Evolutionary conservation across 768 basidiomycete genomes (phyloP).

Genomic region (Suillus tomentosus): DNA sequence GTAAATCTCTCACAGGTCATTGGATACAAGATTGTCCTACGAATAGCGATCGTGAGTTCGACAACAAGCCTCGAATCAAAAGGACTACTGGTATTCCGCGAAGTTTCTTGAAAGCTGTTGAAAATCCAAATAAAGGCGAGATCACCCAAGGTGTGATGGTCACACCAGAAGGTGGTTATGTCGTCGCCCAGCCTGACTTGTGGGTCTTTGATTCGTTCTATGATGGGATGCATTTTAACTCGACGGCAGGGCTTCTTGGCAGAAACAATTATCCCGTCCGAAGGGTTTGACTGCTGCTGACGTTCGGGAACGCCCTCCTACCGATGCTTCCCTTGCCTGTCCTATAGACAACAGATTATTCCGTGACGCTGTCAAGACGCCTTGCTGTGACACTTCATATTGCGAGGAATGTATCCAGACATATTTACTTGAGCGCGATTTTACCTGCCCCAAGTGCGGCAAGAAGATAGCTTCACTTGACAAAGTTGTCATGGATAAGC

Average conservation of each 20-base stretch:
- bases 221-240: not conserved
- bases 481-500: conserved; percentile 80
- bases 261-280: conserved; percentile 80
- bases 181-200: conserved; percentile 96
- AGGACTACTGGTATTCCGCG: conserved; percentile 98
- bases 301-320: conserved; percentile 81
- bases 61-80: conserved; percentile 94
- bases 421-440: conserved; percentile 91
- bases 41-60: conserved; percentile 93
- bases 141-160: conserved; percentile 93
- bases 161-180: conserved; percentile 97
- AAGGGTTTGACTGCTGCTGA: conserved; percentile 87
- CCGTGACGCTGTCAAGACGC: conserved; percentile 92
- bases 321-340: conserved; percentile 80
- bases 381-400: conserved; percentile 88
- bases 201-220: conserved; percentile 44
- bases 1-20: conserved; percentile 62
- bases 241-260: conserved; percentile 80
- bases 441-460: conserved; percentile 88
- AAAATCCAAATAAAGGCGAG: conserved; percentile 74
- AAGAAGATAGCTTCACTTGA: conserved; percentile 89
- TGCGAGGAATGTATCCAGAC: conserved; percentile 99
- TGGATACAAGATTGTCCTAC: conserved; percentile 99
- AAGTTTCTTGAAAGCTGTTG: conserved; percentile 95
- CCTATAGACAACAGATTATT: conserved; percentile 92